Conservation (phyloP, 495 filamentous ascomycete species). For the Aspergillus biplanus region DNA sequence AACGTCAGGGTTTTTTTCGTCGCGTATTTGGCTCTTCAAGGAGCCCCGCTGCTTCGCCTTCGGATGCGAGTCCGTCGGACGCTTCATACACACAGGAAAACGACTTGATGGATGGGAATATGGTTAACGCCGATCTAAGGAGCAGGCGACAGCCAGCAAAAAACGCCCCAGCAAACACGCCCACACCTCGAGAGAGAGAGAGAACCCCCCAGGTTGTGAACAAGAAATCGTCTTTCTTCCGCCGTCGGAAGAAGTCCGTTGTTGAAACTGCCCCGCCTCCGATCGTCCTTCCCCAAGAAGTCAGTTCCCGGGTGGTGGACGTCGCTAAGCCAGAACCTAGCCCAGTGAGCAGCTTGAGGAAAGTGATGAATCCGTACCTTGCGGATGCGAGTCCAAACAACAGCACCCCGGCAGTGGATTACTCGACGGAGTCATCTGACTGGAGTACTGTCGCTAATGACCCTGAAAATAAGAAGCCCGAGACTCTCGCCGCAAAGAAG, state of each 20-base stretch:
- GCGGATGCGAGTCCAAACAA: slow-evolving; percentile 26
- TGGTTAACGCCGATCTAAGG: slow-evolving; percentile 26
- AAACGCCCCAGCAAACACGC: slow-evolving; percentile 29
- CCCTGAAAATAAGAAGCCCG: slow-evolving; percentile 23
- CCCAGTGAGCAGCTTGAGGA: slow-evolving; percentile 84
- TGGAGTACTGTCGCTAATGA: slow-evolving; percentile 23
- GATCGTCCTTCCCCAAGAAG: slow-evolving; percentile 45
- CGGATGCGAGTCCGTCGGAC: slow-evolving; percentile 27
- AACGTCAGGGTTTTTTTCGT: slow-evolving; percentile 87
- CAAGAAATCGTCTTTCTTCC: slow-evolving; percentile 95
- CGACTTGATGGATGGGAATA: slow-evolving; percentile 31
- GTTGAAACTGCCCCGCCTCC: slow-evolving; percentile 58
- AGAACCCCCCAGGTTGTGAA: slow-evolving; percentile 61
- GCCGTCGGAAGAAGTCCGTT: slow-evolving; percentile 86
- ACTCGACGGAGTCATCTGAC: slow-evolving; percentile 30
- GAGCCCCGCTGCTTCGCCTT: slow-evolving; percentile 30
- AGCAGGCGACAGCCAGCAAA: slow-evolving; percentile 31
- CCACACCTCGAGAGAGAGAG: slow-evolving; percentile 48
- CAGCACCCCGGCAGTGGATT: slow-evolving; percentile 22
- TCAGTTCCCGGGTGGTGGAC: slow-evolving; percentile 34
- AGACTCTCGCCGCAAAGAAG: slow-evolving; percentile 28
- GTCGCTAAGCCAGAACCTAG: slow-evolving; percentile 56
- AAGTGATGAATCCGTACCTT: slow-evolving; percentile 90
- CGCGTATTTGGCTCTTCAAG: slow-evolving; percentile 79
- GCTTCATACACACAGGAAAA: slow-evolving; percentile 33